A percentile compares a stretch with the other conserved stretches of the same genome.
Conservation (phyloP, 306 rosid genomes). For the Lathyrus oleraceus region DNA sequence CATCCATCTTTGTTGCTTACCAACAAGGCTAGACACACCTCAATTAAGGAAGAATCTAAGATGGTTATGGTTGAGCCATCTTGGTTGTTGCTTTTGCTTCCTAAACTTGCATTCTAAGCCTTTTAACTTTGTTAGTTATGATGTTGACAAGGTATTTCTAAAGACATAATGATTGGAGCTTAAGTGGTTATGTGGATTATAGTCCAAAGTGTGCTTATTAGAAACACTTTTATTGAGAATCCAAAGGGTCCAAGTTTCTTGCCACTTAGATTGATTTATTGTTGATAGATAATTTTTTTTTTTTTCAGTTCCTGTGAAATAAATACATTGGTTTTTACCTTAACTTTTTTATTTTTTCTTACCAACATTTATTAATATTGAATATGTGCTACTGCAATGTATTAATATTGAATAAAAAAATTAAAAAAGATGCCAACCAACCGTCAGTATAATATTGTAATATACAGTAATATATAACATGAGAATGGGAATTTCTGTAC, state of each 20-base stretch:
- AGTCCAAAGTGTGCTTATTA: slow-evolving; percentile 18
- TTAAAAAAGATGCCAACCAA: not conserved
- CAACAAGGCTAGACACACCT: slow-evolving; percentile 8
- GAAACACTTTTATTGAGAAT: not conserved
- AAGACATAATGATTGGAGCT: slow-evolving; percentile 28
- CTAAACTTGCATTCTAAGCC: slow-evolving; percentile 45
- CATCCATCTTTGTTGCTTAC: not conserved
- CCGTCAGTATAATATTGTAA: not conserved
- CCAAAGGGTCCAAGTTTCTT: not conserved
- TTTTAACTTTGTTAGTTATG: slow-evolving; percentile 30
- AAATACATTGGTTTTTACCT: not conserved
- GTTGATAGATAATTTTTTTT: not conserved
- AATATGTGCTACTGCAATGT: not conserved
- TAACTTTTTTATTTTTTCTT: not conserved
- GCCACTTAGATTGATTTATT: not conserved
- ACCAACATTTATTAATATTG: not conserved
- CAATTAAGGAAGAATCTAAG: slow-evolving; percentile 21
- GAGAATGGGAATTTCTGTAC: not conserved
- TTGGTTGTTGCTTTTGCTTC: slow-evolving; percentile 31
- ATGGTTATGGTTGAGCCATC: slow-evolving; percentile 55
- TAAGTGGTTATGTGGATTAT: not conserved
- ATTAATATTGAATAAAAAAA: not conserved
- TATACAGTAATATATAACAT: not conserved
- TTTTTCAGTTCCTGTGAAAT: not conserved
- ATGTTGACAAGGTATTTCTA: slow-evolving; percentile 18